Evolutionary conservation across 768 basidiomycete genomes (phyloP).

Genomic region (Filobasidium floriforme): DNA sequence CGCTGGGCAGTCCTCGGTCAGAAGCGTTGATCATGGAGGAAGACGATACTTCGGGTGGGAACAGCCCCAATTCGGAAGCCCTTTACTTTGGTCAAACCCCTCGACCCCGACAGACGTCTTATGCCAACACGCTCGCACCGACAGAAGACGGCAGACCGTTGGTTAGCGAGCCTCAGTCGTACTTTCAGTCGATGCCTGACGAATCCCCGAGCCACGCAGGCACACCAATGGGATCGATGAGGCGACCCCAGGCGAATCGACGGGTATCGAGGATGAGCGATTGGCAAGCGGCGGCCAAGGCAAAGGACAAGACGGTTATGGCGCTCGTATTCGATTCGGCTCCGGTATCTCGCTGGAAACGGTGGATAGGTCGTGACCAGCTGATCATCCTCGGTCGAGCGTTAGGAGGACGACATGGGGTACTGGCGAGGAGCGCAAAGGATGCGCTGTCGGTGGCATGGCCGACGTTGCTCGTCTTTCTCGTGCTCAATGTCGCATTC

Average conservation of each 20-base stretch:
- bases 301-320: slow-evolving; percentile 35
- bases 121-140: slow-evolving; percentile 28
- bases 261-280: slow-evolving; percentile 26
- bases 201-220: background rate
- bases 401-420: slow-evolving; percentile 35
- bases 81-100: slow-evolving; percentile 15
- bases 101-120: slow-evolving; percentile 29
- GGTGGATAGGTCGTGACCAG: slow-evolving; percentile 20
- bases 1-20: slow-evolving; percentile 12
- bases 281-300: slow-evolving; percentile 34
- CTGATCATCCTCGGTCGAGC: slow-evolving; percentile 27
- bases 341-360: slow-evolving; percentile 12
- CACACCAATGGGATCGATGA: slow-evolving; percentile 7
- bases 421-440: slow-evolving; percentile 32
- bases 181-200: slow-evolving; percentile 31
- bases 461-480: slow-evolving; percentile 38
- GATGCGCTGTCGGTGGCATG: slow-evolving; percentile 37
- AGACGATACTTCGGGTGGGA: slow-evolving; percentile 5
- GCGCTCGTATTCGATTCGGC: slow-evolving; percentile 24
- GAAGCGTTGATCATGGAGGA: background rate
- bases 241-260: slow-evolving; percentile 15
- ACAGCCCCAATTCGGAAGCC: background rate
- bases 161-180: slow-evolving; percentile 20
- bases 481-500: slow-evolving; percentile 39
- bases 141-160: background rate